Base-by-base conservation (phyloP, 202 grass and related monocot genomes). In the Panicum hallii region DNA sequence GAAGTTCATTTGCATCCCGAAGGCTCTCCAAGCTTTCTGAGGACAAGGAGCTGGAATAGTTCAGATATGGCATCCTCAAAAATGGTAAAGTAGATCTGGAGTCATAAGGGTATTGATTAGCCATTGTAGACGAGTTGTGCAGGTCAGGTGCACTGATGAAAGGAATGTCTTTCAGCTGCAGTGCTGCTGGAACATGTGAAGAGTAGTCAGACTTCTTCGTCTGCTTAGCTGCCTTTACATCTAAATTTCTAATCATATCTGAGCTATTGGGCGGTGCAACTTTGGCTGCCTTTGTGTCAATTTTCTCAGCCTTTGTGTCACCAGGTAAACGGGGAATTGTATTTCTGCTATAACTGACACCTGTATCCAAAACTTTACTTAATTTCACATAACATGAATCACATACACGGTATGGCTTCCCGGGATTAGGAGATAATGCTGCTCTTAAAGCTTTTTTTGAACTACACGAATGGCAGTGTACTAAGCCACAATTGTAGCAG, bases 401-500 rank as follows among this genome's bases (percentile, higher is more conserved):
- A 71, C 97, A 99, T 58, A 99, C 97, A 62, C 97, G 91, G 66
- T 99, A 91, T 44, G 97, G 91, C 72, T 97, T 99, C 48, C 91
- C 93, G 40, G 97, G 97, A 87, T 99, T 99, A 72, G 97, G 97
- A 78, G 97, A 88, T 73, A 99, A 72, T n/a, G 97, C 97, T 78
- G 97, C 97, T 82, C 93, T 90, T 32, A 94, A 48, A 52, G 97
- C 93, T 36, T 97, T 99, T 68, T 90, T 99, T 69, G 97, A 97
- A 43, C 97, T 99, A 68, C 97, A 99, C 17, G 88, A 85, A 89
- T 99, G 93, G 45, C 97, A 99, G 77, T 99, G 97, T 42, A 99
- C 97, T 75, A 99, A 86, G 14, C 97, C 97, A 85, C 97, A 99
- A 56, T 99, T 94, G 54, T 97, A 99, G 82, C 97, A 99, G 63